Conservation (phyloP, 768 basidiomycete species). For the Termitomyces sp. region DNA sequence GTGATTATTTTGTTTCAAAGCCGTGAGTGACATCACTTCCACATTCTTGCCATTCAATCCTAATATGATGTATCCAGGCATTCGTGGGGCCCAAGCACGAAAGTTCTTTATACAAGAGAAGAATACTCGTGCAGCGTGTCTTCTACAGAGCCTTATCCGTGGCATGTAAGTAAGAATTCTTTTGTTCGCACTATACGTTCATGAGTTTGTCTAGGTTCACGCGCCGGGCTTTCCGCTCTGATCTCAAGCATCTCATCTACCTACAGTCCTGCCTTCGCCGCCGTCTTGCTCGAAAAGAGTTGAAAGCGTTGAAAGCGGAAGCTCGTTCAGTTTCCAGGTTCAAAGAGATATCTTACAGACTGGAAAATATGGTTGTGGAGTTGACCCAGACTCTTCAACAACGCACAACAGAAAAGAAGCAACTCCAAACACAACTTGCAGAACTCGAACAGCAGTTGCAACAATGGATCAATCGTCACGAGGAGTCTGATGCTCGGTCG, state of each 20-base stretch:
- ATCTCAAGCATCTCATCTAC: slow-evolving; percentile 74
- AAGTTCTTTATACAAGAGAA: slow-evolving; percentile 53
- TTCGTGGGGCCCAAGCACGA: slow-evolving; percentile 75
- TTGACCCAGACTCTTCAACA: slow-evolving; percentile 92
- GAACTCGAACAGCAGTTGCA: slow-evolving; percentile 84
- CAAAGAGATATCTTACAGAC: slow-evolving; percentile 95
- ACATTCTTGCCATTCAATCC: not conserved
- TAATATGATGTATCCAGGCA: slow-evolving; percentile 38
- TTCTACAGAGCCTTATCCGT: slow-evolving; percentile 80
- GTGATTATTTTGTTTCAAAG: slow-evolving; percentile 77
- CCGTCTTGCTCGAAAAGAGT: slow-evolving; percentile 79
- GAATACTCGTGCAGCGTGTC: slow-evolving; percentile 57
- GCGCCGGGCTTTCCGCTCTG: slow-evolving; percentile 50
- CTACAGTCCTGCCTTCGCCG: slow-evolving; percentile 92
- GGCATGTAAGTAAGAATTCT: slow-evolving; percentile 60
- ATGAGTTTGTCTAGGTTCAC: slow-evolving; percentile 37
- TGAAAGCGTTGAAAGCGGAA: slow-evolving; percentile 81
- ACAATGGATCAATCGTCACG: slow-evolving; percentile 82
- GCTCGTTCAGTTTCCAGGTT: slow-evolving; percentile 97
- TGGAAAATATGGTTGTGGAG: slow-evolving; percentile 99
- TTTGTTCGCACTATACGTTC: not conserved
- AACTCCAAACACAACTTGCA: slow-evolving; percentile 67
- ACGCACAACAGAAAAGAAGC: slow-evolving; percentile 89
- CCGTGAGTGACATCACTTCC: slow-evolving; percentile 50
- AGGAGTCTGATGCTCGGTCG: slow-evolving; percentile 74